phyloP scores from a whole-genome alignment of 495 filamentous ascomycete species.

The Daldinia vernicosa region DNA sequence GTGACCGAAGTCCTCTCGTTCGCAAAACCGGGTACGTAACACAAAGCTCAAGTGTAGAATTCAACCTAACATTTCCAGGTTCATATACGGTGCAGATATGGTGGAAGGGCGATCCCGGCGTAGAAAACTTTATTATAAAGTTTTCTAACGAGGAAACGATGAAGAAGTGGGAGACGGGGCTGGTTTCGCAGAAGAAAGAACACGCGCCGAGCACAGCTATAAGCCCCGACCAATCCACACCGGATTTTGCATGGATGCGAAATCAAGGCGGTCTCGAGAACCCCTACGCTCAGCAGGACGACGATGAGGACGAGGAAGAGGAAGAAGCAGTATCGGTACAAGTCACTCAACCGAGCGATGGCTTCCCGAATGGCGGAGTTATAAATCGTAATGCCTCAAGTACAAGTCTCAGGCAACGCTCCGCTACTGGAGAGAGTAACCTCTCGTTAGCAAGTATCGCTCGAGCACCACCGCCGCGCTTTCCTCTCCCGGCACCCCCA shows the following conservation, averaged over 20 bases:
- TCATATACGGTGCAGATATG: slow-evolving; percentile 96
- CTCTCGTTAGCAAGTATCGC: slow-evolving; percentile 58
- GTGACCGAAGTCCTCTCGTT: slow-evolving; percentile 91
- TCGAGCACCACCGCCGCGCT: slow-evolving; percentile 70
- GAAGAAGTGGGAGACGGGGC: slow-evolving; percentile 82
- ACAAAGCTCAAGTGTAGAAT: not conserved
- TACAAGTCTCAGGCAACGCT: slow-evolving; percentile 80
- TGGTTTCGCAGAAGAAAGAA: slow-evolving; percentile 67
- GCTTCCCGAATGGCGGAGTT: slow-evolving; percentile 47
- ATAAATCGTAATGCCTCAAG: slow-evolving; percentile 83
- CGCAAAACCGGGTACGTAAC: slow-evolving; percentile 76
- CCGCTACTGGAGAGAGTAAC: slow-evolving; percentile 76
- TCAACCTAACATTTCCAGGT: slow-evolving; percentile 59
- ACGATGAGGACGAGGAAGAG: slow-evolving; percentile 77
- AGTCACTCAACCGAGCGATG: slow-evolving; percentile 50
- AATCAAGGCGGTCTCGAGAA: slow-evolving; percentile 71
- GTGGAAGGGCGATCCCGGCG: slow-evolving; percentile 96
- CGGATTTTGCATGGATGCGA: slow-evolving; percentile 83
- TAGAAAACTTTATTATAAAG: slow-evolving; percentile 95
- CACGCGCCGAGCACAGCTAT: slow-evolving; percentile 50
- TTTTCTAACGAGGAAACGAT: slow-evolving; percentile 90
- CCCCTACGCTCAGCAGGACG: slow-evolving; percentile 80
- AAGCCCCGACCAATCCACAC: slow-evolving; percentile 50
- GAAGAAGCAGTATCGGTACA: slow-evolving; percentile 44
- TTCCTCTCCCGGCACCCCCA: slow-evolving; percentile 67